These are phyloP conservation scores for Solanum chmielewskii DNA, from an alignment of 257 asterid species.

Conservation along the genomic window DNA sequence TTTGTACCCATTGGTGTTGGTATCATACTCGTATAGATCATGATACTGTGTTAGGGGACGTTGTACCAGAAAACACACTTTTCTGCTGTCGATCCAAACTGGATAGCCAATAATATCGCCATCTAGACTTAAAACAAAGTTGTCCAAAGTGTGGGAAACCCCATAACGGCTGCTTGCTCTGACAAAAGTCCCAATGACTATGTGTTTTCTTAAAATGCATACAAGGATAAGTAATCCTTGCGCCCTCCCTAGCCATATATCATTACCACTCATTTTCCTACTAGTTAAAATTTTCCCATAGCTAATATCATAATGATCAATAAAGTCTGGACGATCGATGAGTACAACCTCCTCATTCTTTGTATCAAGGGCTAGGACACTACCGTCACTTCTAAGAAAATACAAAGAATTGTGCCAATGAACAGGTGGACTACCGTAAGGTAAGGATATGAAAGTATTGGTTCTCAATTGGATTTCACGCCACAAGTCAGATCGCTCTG, in stretches of 20 bases:
- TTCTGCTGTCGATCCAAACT: neutral
- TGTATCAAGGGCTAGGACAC: too few relatives aligned
- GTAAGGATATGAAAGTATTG: too few relatives aligned
- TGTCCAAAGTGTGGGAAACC: neutral
- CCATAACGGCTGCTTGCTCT: neutral
- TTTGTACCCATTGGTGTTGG: too few relatives aligned
- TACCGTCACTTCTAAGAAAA: too few relatives aligned
- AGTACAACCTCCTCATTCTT: too few relatives aligned
- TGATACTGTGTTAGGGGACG: neutral
- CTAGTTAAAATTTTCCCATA: too few relatives aligned
- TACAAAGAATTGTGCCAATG: too few relatives aligned
- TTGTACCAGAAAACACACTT: neutral
- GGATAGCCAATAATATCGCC: neutral
- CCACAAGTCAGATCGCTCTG: neutral
- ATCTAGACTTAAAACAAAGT: neutral
- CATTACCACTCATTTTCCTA: neutral
- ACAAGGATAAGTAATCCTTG: neutral
- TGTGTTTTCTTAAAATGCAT: neutral
- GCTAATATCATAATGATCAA: neutral
- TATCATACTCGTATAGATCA: too few relatives aligned
- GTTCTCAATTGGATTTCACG: too few relatives aligned
- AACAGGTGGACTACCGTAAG: too few relatives aligned
- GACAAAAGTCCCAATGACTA: neutral
- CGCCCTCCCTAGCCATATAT: neutral
- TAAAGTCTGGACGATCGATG: neutral